phyloP scores from a whole-genome alignment of 2,329 filamentous ascomycete genomes.

The Thelonectria discophora region DNA sequence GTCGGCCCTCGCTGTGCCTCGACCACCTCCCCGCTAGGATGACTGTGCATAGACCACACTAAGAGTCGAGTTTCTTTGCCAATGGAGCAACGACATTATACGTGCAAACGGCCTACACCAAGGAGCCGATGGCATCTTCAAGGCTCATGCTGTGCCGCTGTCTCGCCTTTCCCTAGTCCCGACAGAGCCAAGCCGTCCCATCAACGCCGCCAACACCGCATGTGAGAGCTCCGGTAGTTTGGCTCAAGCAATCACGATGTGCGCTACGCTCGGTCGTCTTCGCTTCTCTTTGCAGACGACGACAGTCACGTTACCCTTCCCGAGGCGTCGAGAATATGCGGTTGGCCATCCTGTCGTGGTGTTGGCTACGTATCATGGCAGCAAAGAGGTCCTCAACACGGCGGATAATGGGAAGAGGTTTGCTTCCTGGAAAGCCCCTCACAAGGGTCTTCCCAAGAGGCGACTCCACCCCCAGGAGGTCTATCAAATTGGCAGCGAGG shows the following conservation, averaged over 20 bases:
- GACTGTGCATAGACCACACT: conserved; percentile 11
- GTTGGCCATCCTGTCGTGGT: not conserved
- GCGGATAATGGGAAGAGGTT: conserved; percentile 22
- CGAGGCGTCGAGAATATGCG: not conserved
- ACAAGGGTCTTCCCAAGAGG: conserved; percentile 28
- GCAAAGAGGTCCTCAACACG: conserved; percentile 13
- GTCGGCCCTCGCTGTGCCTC: conserved; percentile 3
- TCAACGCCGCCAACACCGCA: conserved; percentile 7
- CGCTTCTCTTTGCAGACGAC: conserved; percentile 33
- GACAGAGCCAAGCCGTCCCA: conserved; percentile 4
- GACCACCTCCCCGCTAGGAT: conserved; percentile 3
- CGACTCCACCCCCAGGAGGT: conserved; percentile 20
- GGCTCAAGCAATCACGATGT: conserved; percentile 10
- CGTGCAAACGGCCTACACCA: not conserved
- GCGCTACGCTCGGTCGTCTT: conserved; percentile 16
- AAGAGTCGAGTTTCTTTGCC: not conserved
- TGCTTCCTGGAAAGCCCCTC: conserved; percentile 28
- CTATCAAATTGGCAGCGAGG: conserved; percentile 9
- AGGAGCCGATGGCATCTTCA: not conserved
- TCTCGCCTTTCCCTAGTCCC: conserved; percentile 9
- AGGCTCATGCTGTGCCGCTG: not conserved
- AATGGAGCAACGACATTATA: not conserved
- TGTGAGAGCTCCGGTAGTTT: conserved; percentile 21
- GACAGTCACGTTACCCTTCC: conserved; percentile 38
- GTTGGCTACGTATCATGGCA: not conserved